Evolutionary conservation across 352 stramenopile genomes (phyloP), one percentile per base, ranked within the genome.

Genomic region (Phytophthora pistaciae): DNA sequence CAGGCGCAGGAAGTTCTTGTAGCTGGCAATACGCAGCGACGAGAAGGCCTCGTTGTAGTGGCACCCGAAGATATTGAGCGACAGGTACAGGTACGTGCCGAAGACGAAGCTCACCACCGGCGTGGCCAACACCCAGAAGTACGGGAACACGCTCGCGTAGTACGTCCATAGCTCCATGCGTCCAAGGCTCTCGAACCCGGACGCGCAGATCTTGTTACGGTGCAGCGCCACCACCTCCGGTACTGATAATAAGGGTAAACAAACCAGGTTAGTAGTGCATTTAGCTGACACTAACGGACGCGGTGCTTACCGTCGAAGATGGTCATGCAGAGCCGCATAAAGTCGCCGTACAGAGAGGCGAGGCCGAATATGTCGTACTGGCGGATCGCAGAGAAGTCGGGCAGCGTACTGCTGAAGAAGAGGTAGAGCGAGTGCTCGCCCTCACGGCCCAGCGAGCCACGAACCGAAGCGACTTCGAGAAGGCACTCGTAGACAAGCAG

Each of bases 31-130:
- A 36, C 89, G 90, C 57, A 97, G 77, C 27, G 91, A 88, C 25
- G 88, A 95, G 52, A 96, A 97, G 10, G 91, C 90, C 60, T 97
- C 91, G 72, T 97, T 96, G 83, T 96, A 97, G 77, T 97, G 91
- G 56, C 86, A 86, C 16, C 82, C 79, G 56, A 96, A 93, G 13
- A 95, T 78, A 60, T 96, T 96, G 72, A 97, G 80, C 53, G 88
- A 79, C 52, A 96, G 67, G 71, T 96, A 97, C 21, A 97, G 68
- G 68, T 97, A 97, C 42, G 82, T 70, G 48, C 90, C 90, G 54
- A 97, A 93, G 52, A 97, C 85, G 55, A 91, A 87, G 52, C 87
- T 88, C 3, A 91, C 82, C 3, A 95, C 79, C 8, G 90, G 88
- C 20, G 90, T 94, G 27, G 84, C 88, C 44, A 96, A 74, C 55